Evolutionary conservation across 2,329 filamentous ascomycete genomes (phyloP), one percentile per base, ranked within the genome.

Genomic region (Diaporthe humulicola): DNA sequence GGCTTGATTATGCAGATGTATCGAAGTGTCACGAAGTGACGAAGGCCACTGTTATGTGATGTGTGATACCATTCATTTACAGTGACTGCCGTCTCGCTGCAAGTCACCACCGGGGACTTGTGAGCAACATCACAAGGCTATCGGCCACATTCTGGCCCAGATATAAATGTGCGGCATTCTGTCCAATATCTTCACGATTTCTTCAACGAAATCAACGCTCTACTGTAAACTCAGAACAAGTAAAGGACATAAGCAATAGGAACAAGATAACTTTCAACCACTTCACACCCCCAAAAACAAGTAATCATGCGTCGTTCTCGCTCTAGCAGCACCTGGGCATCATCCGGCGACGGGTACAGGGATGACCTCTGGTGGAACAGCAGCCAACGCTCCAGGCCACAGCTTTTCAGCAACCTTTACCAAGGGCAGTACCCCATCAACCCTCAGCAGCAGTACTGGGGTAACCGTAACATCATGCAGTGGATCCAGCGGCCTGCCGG

Each of bases 401-500:
- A 36, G 48, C 45, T 64, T 0, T 72, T 72, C 56, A 72, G 57
- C 57, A 45, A 64, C 36, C 8, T 19, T 0, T 72, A 54, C 17
- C 70, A 72, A 15, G 70, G 70, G 1, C 40, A 36, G 8, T 45
- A 45, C 30, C 45, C n/a, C 19, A 42, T 72, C 30, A 54, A 64
- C 30, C 70, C 70, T 8, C 70, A 72, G 45, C 70, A 33, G 28
- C 45, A 72, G 25, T 56, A 56, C 42, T 72, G 70, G 70, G 57
- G 70, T 2, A 72, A 72, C 28, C 45, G 57, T 2, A 64, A 64
- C 36, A 72, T 64, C 36, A 72, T 72, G 57, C 12, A 7, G 9
- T 72, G 70, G 70, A 72, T 64, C 28, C 70, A 4, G 1, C 64
- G 12, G 33, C 33, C 57, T 3, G 15, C 45, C 3, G 17, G 10